Base-by-base conservation (phyloP, 306 rosid species). In the Citrullus colocynthis region DNA sequence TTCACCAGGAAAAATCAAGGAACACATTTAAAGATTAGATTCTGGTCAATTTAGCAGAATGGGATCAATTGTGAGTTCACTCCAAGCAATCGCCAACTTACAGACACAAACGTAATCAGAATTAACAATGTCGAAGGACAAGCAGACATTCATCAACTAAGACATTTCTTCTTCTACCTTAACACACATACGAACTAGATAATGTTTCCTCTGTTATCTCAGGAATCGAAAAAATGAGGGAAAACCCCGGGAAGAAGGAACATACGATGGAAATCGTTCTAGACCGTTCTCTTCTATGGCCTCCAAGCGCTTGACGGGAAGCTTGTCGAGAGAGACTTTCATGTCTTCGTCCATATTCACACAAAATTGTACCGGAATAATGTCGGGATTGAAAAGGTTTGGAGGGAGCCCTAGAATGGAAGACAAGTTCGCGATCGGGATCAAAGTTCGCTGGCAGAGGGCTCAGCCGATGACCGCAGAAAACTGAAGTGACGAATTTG, bases 301-400 rank as follows among this genome's bases (percentile, higher is more conserved):
- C 12, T 92, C 98, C 82, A 95, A 82, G 70, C 98, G 92, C 87
- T 92, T 95, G 82, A 92, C 78, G 0, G 97, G 97, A 36, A 95
- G 97, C 89, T 89, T 95, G 85, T 95, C 98, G 13, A 95, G 87
- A 34, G 96, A 95, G 59, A 92, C 79, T 41, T 84, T 81, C 67
- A 88, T 63, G 52, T 81, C 85, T 8, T 83, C 86, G 9, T 88
- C 93, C 98, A 95, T 93, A 37, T 83, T 56, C 20, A 37, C 13
- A 39, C 12, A 48, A 13, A 6, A 44, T 42, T 62, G 79, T 34
- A 21, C 58, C 75, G 39, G 17, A 51, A 73, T 51, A 51, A 51
- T 51, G 16, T 32, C 2, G 28, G 62, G 63, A 57, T 9, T 41
- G 78, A 82, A 79, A 5, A 20, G 34, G 3, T 69, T 42, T 44